Evolutionary conservation across 257 asterid genomes (phyloP), one percentile per base, ranked within the genome.

Genomic region (Vinca minor): DNA sequence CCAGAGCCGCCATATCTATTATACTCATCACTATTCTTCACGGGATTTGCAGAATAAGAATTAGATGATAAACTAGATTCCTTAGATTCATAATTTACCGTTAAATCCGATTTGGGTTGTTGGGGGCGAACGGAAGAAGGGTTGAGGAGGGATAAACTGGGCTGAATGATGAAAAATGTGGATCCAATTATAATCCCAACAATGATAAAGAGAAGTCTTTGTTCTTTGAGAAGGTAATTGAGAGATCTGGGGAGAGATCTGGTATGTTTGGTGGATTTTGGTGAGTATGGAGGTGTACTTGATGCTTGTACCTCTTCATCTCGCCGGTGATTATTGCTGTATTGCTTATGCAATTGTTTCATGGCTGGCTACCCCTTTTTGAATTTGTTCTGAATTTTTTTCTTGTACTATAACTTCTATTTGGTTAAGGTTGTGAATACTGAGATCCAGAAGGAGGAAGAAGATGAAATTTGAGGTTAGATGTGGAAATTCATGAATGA

Each of bases 171-270:
- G 88, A 90, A 90, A 74, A 87, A 87, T 0, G 93, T 76, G 39
- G 97, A 82, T 45, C 91, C 96, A 79, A 85, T 85, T 23, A 90
- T 58, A 32, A 85, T 79, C 2, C 97, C 96, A 28, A 90, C 74
- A 49, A 90, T 78, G 71, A 90, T 82, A 78, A 90, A 90, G 57
- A 90, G 74, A 8, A 90, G 89, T 6, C 97, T 79, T 79, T 90
- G 97, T 76, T 90, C 97, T 63, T 63, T 84, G 72, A 87, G 86
- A 71, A 90, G 76, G 74, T 87, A 90, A 68, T 42, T 81, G 74
- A 90, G 69, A 75, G 97, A 84, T 82, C 89, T 79, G 58, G 90
- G 91, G 3, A 90, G 82, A 65, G 96, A 90, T 81, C 95, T 73
- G 14, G 78, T 73, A 76, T 85, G 88, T 63, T 91, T 91, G 5